Conservation (phyloP, 495 filamentous ascomycete genomes). For the Talaromyces nanjingensis region DNA sequence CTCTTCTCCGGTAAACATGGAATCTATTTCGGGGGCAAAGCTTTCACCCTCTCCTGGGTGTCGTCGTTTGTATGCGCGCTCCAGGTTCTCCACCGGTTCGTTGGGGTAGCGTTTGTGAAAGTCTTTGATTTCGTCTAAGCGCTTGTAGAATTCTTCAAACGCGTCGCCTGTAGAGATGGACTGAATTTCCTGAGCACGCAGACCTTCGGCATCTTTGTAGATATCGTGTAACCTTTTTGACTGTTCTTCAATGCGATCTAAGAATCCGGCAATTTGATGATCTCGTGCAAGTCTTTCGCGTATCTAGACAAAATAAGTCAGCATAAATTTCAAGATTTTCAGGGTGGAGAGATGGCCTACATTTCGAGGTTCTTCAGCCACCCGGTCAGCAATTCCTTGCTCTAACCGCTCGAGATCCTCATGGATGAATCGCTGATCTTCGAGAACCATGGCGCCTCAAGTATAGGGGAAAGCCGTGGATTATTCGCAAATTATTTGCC, state of each 20-base stretch:
- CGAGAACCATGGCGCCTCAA: conserved; percentile 62
- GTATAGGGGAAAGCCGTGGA: background rate
- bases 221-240: conserved; percentile 73
- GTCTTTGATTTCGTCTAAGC: conserved; percentile 70
- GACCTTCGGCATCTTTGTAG: conserved; percentile 70
- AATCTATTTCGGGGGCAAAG: conserved; percentile 62
- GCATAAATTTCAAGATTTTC: conserved; percentile 8
- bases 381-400: conserved; percentile 84
- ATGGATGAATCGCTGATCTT: conserved; percentile 87
- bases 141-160: conserved; percentile 88
- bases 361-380: conserved; percentile 79
- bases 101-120: conserved; percentile 90
- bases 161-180: conserved; percentile 79
- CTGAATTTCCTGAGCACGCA: conserved; percentile 72
- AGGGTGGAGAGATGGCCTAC: conserved; percentile 41
- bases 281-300: conserved; percentile 80
- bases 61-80: conserved; percentile 78
- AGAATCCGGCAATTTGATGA: conserved; percentile 83
- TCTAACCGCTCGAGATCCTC: conserved; percentile 95
- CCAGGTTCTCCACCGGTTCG: conserved; percentile 90
- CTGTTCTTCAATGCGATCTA: conserved; percentile 79
- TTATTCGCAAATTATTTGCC: background rate
- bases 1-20: conserved; percentile 94
- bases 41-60: conserved; percentile 59
- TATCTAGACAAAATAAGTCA: conserved; percentile 51